Conservation (phyloP, 495 filamentous ascomycete genomes). For the Aspergillus panamensis region DNA sequence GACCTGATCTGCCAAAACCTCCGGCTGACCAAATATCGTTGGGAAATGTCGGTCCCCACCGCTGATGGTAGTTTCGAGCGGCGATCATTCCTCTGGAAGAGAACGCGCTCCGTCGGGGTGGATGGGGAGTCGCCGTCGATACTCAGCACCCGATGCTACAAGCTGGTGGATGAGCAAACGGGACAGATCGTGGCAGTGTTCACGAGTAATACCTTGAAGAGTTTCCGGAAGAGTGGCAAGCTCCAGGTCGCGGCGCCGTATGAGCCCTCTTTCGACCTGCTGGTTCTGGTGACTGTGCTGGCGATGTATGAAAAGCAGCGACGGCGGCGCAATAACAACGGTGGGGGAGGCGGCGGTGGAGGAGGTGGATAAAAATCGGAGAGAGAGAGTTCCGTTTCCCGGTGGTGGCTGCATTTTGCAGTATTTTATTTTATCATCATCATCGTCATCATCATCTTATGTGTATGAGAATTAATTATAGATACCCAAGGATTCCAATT, state of each 20-base stretch:
- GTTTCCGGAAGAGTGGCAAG: slow-evolving; percentile 24
- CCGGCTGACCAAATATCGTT: slow-evolving; percentile 23
- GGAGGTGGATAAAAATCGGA: neutral
- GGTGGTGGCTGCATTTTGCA: neutral
- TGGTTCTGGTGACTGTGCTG: slow-evolving; percentile 24
- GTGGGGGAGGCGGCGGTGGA: slow-evolving; percentile 17
- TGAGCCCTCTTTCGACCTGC: slow-evolving; percentile 22
- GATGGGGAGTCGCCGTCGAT: slow-evolving; percentile 13
- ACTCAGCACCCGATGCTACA: slow-evolving; percentile 23
- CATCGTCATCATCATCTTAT: too few species aligned
- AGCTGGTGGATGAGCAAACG: slow-evolving; percentile 31
- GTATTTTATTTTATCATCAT: too few species aligned
- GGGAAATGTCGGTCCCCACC: slow-evolving; percentile 22
- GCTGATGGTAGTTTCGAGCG: slow-evolving; percentile 6
- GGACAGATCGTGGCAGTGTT: slow-evolving; percentile 31
- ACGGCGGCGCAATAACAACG: slow-evolving; percentile 16
- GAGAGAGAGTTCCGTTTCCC: neutral
- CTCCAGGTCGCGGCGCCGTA: slow-evolving; percentile 23
- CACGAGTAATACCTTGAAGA: slow-evolving; percentile 19
- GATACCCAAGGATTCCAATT: too few species aligned
- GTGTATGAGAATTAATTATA: too few species aligned
- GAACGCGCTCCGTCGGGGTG: slow-evolving; percentile 28
- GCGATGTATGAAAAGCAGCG: slow-evolving; percentile 22
- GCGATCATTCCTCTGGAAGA: slow-evolving; percentile 35
- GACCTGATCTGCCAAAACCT: slow-evolving; percentile 25